Percentiles rank a stretch among this genome's conserved stretches.
phyloP scores from a whole-genome alignment of 2,329 filamentous ascomycete species.

The Gnomoniopsis sp. region DNA sequence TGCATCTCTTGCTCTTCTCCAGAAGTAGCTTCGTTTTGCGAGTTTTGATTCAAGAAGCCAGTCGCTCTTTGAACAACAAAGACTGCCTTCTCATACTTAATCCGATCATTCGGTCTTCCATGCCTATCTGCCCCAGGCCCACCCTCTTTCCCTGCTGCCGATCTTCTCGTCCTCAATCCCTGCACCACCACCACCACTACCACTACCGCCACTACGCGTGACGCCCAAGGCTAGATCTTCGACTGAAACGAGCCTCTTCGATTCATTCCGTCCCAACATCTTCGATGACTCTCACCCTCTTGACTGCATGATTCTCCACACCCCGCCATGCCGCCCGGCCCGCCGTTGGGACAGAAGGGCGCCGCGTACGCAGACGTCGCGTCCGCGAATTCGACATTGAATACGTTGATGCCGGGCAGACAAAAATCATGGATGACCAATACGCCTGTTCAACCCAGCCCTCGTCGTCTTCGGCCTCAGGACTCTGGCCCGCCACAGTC shows the following conservation, averaged over 20 bases:
- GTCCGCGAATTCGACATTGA: constrained; percentile 28
- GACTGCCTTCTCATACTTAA: too few relatives aligned
- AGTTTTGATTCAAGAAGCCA: too few relatives aligned
- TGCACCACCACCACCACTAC: too few relatives aligned
- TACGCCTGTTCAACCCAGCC: constrained; percentile 14
- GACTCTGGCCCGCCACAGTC: neutral
- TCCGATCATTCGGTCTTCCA: too few relatives aligned
- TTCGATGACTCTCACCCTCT: neutral
- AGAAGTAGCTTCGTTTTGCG: too few relatives aligned
- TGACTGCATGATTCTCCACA: constrained; percentile 3
- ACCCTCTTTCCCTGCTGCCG: too few relatives aligned
- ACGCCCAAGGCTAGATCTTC: neutral
- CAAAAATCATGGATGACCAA: constrained; percentile 28
- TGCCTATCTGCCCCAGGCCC: too few relatives aligned
- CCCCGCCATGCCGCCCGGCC: constrained; percentile 16
- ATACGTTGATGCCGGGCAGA: constrained; percentile 25
- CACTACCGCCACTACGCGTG: too few relatives aligned
- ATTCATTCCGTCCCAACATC: neutral
- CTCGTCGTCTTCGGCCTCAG: neutral
- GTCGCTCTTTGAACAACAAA: too few relatives aligned
- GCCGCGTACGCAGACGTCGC: constrained; percentile 21
- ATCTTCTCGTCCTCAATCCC: too few relatives aligned
- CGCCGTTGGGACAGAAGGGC: constrained; percentile 6
- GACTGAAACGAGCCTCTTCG: constrained; percentile 1
- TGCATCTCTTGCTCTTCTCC: too few relatives aligned